A percentile compares a stretch with the other conserved stretches of the same genome.
Conservation (phyloP, 2,329 filamentous ascomycete species). For the Mollisia scopiformis region DNA sequence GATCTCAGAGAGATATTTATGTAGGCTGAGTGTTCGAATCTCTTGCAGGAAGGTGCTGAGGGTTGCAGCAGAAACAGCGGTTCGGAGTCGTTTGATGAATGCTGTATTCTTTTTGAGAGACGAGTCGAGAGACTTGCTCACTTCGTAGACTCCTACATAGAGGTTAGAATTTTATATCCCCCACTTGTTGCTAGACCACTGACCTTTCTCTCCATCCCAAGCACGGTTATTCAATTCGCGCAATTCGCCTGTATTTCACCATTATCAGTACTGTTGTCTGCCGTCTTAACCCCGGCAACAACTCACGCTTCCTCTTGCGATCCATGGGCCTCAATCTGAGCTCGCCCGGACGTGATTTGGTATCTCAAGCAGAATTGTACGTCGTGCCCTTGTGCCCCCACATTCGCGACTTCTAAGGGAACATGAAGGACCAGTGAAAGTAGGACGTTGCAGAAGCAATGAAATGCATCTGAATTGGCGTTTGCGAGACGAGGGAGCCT, state of each 20-base stretch:
- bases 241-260: slow-evolving; percentile 71
- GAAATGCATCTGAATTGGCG: slow-evolving; percentile 39
- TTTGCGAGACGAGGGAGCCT: slow-evolving; percentile 14
- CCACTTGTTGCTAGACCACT: slow-evolving; percentile 20
- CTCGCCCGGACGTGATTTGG: slow-evolving; percentile 23
- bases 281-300: background rate
- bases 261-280: slow-evolving; percentile 21
- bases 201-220: slow-evolving; percentile 90
- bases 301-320: slow-evolving; percentile 65
- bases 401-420: slow-evolving; percentile 39
- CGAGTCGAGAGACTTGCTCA: slow-evolving; percentile 83
- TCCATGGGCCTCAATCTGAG: slow-evolving; percentile 54
- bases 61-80: slow-evolving; percentile 79
- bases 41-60: slow-evolving; percentile 86
- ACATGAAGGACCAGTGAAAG: slow-evolving; percentile 36
- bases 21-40: slow-evolving; percentile 85
- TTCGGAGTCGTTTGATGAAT: slow-evolving; percentile 95
- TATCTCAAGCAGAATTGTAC: slow-evolving; percentile 25
- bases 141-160: slow-evolving; percentile 39
- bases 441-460: slow-evolving; percentile 34
- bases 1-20: slow-evolving; percentile 97
- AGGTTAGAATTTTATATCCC: slow-evolving; percentile 19
- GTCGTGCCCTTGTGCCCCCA: slow-evolving; percentile 37
- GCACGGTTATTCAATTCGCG: slow-evolving; percentile 84
- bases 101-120: slow-evolving; percentile 98